These are phyloP conservation scores for Pseudogymnoascus sp. DNA, from an alignment of 2,329 filamentous ascomycete species.

Conservation along the genomic window DNA sequence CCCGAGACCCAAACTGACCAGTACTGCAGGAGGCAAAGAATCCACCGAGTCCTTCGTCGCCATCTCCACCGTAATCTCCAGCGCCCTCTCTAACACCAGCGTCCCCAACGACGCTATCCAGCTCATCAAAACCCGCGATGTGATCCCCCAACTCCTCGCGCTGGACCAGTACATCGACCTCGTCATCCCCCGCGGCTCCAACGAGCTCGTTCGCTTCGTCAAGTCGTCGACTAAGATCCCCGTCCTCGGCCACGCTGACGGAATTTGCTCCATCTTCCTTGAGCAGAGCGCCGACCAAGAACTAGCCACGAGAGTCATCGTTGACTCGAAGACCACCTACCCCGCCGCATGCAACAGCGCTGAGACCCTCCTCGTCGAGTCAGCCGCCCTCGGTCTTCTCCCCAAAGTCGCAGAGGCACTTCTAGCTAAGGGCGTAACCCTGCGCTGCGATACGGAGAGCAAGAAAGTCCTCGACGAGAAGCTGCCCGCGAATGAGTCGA, in stretches of 20 bases:
- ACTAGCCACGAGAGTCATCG: slow-evolving; percentile 65
- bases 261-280: slow-evolving; percentile 80
- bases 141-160: slow-evolving; percentile 75
- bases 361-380: slow-evolving; percentile 85
- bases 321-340: slow-evolving; percentile 91
- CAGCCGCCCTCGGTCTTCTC: slow-evolving; percentile 57
- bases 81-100: slow-evolving; percentile 59
- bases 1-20: neutral
- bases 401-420: slow-evolving; percentile 67
- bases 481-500: slow-evolving; percentile 35
- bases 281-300: slow-evolving; percentile 65
- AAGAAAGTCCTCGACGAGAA: slow-evolving; percentile 51
- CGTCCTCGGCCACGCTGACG: slow-evolving; percentile 91
- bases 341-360: slow-evolving; percentile 90
- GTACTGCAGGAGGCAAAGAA: slow-evolving; percentile 70
- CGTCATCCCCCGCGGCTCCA: slow-evolving; percentile 66
- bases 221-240: slow-evolving; percentile 89
- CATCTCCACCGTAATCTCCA: slow-evolving; percentile 77
- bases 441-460: slow-evolving; percentile 68
- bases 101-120: slow-evolving; percentile 86
- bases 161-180: slow-evolving; percentile 87
- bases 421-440: slow-evolving; percentile 64
- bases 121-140: slow-evolving; percentile 87
- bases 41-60: slow-evolving; percentile 90
- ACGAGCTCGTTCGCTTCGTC: slow-evolving; percentile 51